Base-by-base conservation (phyloP, 108 stramenopile genomes). In the Nitzschia palea region DNA sequence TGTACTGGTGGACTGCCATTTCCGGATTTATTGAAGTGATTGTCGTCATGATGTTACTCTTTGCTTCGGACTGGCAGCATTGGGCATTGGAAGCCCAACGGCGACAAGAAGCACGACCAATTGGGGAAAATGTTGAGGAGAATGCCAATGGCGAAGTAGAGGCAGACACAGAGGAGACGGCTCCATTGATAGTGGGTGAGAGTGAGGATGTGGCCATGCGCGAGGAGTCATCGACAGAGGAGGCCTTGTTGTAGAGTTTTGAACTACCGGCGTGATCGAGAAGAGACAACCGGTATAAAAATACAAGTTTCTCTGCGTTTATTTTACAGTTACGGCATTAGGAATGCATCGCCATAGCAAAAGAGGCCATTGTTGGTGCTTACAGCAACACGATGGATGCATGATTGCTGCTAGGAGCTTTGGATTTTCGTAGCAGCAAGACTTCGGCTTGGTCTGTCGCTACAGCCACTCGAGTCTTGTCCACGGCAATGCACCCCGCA, bases 361-460 rank as follows among this genome's bases (percentile, higher is more conserved):
- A n/a, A n/a, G n/a, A n/a, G n/a, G n/a, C n/a, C n/a, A n/a, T n/a
- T n/a, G n/a, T n/a, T n/a, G n/a, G n/a, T n/a, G n/a, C n/a, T n/a
- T n/a, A n/a, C n/a, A n/a, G n/a, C n/a, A n/a, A n/a, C n/a, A n/a
- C n/a, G n/a, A n/a, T n/a, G n/a, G n/a, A n/a, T n/a, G n/a, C n/a
- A n/a, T n/a, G n/a, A n/a, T 3, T 44, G 3, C 3, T 44, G 44
- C 44, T n/a, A n/a, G n/a, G n/a, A n/a, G n/a, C n/a, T 3, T 18
- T 44, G 44, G 44, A 44, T 20, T 17, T 17, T 20, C 23, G 15
- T 20, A 60, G 25, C 40, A 89, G 48, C 45, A 89, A 54, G 5
- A 86, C 72, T 50, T 86, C 85, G 15, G 81, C 85, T 29, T 83
- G 82, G 40, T 86, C 81, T 2, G 80, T 65, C n/a, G 85, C 40